phyloP scores from a whole-genome alignment of 2,329 filamentous ascomycete genomes.

The Coniochaeta sp. region DNA sequence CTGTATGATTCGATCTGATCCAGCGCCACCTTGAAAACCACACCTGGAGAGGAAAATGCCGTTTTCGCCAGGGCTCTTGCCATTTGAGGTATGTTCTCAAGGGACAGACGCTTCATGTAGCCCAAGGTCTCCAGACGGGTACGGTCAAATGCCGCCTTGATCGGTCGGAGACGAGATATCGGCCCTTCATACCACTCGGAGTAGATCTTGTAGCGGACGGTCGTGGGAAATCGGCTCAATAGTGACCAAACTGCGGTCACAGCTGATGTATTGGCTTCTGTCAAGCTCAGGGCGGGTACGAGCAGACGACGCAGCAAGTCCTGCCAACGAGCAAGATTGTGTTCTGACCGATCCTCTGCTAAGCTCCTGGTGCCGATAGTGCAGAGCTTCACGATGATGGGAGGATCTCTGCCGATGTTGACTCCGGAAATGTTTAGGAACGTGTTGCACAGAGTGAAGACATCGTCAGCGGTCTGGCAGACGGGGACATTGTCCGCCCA shows the following conservation, averaged over 20 bases:
- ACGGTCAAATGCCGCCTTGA: slow-evolving; percentile 70
- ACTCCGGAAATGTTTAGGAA: slow-evolving; percentile 81
- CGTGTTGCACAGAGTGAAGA: slow-evolving; percentile 79
- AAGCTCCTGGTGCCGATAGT: slow-evolving; percentile 76
- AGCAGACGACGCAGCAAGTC: slow-evolving; percentile 76
- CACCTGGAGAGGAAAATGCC: slow-evolving; percentile 81
- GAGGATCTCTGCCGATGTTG: slow-evolving; percentile 78
- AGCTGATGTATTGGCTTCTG: slow-evolving; percentile 73
- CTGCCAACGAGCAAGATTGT: slow-evolving; percentile 73
- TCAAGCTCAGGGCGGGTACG: slow-evolving; percentile 82
- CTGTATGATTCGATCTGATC: slow-evolving; percentile 89
- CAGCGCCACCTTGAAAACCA: slow-evolving; percentile 85
- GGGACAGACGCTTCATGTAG: slow-evolving; percentile 81
- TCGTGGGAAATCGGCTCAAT: slow-evolving; percentile 68
- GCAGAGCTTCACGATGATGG: slow-evolving; percentile 73
- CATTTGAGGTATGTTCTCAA: slow-evolving; percentile 80
- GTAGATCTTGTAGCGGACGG: slow-evolving; percentile 79
- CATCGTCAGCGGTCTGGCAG: slow-evolving; percentile 83
- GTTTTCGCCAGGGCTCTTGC: slow-evolving; percentile 84
- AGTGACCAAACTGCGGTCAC: slow-evolving; percentile 84
- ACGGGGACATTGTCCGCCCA: slow-evolving; percentile 91
- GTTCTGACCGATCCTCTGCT: slow-evolving; percentile 57
- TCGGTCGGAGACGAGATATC: slow-evolving; percentile 67
- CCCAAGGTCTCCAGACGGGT: slow-evolving; percentile 74
- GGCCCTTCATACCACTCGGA: slow-evolving; percentile 84